Evolutionary conservation across 805 yeast genomes (phyloP), one percentile per base, ranked within the genome.

Genomic region (Zygosaccharomyces lentus): DNA sequence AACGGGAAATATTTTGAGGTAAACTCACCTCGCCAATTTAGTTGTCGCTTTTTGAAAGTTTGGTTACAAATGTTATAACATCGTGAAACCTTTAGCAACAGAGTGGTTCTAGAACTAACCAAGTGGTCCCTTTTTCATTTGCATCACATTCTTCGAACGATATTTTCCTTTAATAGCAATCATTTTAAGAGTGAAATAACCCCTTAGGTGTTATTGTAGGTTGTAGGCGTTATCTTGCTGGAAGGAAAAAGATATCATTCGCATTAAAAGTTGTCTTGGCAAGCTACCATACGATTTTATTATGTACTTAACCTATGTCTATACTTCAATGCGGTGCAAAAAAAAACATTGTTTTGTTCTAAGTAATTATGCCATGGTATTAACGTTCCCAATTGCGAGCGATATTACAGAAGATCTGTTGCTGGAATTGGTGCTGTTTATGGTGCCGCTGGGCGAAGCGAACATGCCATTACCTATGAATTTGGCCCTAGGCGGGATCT

Each of bases 401-500:
- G 63, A 58, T n/a, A 58, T 46, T 25, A 57, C 48, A 24, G 63
- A 58, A 15, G 63, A 53, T 24, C 57, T 52, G 43, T 57, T 58
- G 45, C 62, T 60, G 9, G 61, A 56, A 26, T 49, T 52, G 12
- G 55, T 51, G 39, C 54, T 55, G 38, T 57, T 54, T 6, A 53
- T 50, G 17, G 56, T 49, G 16, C 56, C 57, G 27, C 55, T 57
- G n/a, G 62, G 61, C 13, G 64, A 58, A 16, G 47, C 53, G 37
- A 57, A 59, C 30, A 57, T 55, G 16, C 64, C 59, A 16, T 54
- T 58, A 26, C 48, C 54, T 16, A 55, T 50, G 40, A 61, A 61
- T 51, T 58, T 61, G 8, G 63, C 60, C 43, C 61, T 56, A 32
- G 65, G 66, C 17, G 64, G 66, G 9, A 55, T 46, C 23, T 48